These are phyloP conservation scores for Balansia obtecta DNA, from an alignment of 2,329 filamentous ascomycete species.

Conservation along the genomic window DNA sequence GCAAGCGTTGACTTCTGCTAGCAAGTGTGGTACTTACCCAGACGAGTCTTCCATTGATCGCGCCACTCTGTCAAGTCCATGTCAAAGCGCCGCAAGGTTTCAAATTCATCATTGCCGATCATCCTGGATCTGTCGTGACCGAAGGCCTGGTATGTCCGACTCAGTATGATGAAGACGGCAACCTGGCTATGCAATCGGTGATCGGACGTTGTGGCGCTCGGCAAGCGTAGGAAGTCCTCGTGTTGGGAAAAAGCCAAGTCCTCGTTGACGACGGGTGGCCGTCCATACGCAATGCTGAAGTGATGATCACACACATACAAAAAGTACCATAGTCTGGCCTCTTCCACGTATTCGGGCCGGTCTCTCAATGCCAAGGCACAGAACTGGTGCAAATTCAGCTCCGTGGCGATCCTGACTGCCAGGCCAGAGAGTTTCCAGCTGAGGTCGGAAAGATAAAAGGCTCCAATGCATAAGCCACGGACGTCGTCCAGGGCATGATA, in stretches of 20 bases:
- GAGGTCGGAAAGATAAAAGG: constrained; percentile 50
- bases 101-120: constrained; percentile 21
- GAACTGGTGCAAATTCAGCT: constrained; percentile 42
- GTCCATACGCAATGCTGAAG: constrained; percentile 47
- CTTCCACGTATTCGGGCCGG: constrained; percentile 36
- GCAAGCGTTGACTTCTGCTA: not conserved
- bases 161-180: constrained; percentile 46
- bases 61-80: constrained; percentile 23
- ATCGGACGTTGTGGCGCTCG: constrained; percentile 39
- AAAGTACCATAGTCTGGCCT: constrained; percentile 49
- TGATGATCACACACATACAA: constrained; percentile 56
- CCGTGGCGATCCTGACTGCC: constrained; percentile 44
- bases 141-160: constrained; percentile 44
- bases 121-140: constrained; percentile 37
- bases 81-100: constrained; percentile 15
- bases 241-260: constrained; percentile 43
- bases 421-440: constrained; percentile 45
- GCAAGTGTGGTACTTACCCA: constrained; percentile 14
- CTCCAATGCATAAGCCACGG: constrained; percentile 47
- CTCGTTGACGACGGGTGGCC: constrained; percentile 47
- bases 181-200: constrained; percentile 46
- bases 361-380: constrained; percentile 33
- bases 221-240: constrained; percentile 38
- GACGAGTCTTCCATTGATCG: constrained; percentile 21
- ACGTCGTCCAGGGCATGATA: constrained; percentile 43